Percentiles rank a stretch among this genome's conserved stretches.
Evolutionary conservation across 2,329 filamentous ascomycete species (phyloP).

Genomic region (Helicocarpus griseus): DNA sequence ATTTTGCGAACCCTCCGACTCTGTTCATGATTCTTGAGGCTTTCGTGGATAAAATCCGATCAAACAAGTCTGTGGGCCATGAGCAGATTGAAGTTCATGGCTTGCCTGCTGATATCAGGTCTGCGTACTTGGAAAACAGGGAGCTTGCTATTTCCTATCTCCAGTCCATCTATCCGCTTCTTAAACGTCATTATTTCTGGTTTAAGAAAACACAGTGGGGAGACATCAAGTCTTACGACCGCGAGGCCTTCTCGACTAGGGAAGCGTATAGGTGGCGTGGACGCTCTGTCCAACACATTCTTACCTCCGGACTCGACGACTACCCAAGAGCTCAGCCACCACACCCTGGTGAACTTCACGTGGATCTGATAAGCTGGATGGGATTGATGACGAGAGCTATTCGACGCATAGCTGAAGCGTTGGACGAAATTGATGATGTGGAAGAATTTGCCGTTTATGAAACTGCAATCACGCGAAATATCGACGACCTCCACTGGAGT

Average conservation of each 20-base stretch:
- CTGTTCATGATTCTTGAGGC: conserved; percentile 80
- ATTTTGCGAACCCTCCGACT: conserved; percentile 95
- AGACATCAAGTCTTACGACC: conserved; percentile 84
- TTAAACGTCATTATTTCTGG: conserved; percentile 88
- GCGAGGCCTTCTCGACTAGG: conserved; percentile 75
- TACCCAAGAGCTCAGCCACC: conserved; percentile 90
- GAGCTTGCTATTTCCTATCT: conserved; percentile 63
- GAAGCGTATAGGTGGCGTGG: conserved; percentile 95
- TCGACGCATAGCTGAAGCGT: conserved; percentile 62
- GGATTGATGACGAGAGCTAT: conserved; percentile 92
- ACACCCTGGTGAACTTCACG: conserved; percentile 89
- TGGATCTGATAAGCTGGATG: conserved; percentile 92
- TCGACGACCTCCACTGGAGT: conserved; percentile 91
- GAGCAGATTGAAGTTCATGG: conserved; percentile 12
- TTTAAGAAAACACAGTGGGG: conserved; percentile 86
- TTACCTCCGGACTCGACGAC: conserved; percentile 91
- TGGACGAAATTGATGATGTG: conserved; percentile 69
- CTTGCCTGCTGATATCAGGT: conserved; percentile 43
- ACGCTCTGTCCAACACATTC: conserved; percentile 72
- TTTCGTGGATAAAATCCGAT: conserved; percentile 68
- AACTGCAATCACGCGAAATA: conserved; percentile 70
- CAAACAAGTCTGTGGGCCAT: conserved; percentile 24
- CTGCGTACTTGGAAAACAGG: conserved; percentile 56
- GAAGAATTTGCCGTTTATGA: conserved; percentile 62
- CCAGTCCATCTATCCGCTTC: conserved; percentile 68